Percentiles rank a stretch among this genome's conserved stretches.
Conservation (phyloP, 2,329 filamentous ascomycete species). For the Pseudocercospora cruenta region DNA sequence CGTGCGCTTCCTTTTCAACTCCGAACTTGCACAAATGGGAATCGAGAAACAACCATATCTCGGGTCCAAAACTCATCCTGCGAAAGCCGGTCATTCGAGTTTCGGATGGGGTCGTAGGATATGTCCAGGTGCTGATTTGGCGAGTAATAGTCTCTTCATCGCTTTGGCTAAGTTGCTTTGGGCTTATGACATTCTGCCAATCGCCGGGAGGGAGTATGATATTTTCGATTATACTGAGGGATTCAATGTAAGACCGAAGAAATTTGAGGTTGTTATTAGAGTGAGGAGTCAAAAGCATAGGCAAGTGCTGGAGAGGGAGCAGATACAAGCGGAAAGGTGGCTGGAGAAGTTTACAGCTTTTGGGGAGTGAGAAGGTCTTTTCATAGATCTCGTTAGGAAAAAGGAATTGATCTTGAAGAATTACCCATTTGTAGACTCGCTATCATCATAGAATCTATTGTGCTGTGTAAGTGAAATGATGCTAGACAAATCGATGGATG, state of each 20-base stretch:
- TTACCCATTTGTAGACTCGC: background rate
- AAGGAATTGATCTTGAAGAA: too few relatives aligned
- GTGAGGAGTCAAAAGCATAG: conserved; percentile 39
- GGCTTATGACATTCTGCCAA: conserved; percentile 44
- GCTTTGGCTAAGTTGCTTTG: conserved; percentile 49
- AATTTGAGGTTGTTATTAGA: conserved; percentile 41
- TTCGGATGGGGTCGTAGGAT: conserved; percentile 55
- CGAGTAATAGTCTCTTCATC: conserved; percentile 52
- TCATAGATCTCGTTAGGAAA: too few relatives aligned
- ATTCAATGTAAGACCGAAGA: conserved; percentile 45
- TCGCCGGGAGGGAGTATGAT: conserved; percentile 40
- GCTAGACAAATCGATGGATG: background rate
- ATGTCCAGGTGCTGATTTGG: conserved; percentile 56
- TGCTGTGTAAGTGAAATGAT: too few relatives aligned
- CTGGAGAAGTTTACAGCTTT: conserved; percentile 44
- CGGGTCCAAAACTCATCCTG: conserved; percentile 36
- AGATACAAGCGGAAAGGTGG: conserved; percentile 36
- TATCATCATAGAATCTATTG: too few relatives aligned
- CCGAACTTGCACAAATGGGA: conserved; percentile 31
- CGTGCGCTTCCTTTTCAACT: conserved; percentile 41
- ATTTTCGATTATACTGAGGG: conserved; percentile 47
- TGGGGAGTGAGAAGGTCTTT: background rate
- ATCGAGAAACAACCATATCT: conserved; percentile 24
- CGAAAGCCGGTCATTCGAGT: conserved; percentile 47
- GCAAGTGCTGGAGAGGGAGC: conserved; percentile 38